A percentile compares a stretch with the other conserved stretches of the same genome.
These are phyloP conservation scores for Mitragyna speciosa DNA, from an alignment of 257 asterid species.

Conservation along the genomic window DNA sequence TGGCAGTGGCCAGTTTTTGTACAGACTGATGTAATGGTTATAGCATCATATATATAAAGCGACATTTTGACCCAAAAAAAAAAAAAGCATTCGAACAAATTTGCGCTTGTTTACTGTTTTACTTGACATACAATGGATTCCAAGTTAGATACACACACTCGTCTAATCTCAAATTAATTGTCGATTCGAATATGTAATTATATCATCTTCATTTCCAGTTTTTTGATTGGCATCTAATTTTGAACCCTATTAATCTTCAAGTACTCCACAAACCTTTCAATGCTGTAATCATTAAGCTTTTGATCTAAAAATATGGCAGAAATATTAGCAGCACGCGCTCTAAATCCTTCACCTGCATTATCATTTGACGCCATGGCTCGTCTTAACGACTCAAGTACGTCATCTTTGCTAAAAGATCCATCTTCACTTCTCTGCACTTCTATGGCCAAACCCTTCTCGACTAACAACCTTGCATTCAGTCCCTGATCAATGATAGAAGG, in stretches of 20 bases:
- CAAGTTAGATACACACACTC: too few relatives aligned
- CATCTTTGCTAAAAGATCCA: constrained; percentile 33
- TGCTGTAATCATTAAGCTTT: constrained; percentile 14
- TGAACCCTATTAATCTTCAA: constrained; percentile 12
- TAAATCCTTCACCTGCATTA: constrained; percentile 24
- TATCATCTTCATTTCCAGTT: too few relatives aligned
- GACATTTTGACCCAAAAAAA: too few relatives aligned
- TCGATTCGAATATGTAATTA: too few relatives aligned
- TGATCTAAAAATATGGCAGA: constrained; percentile 25
- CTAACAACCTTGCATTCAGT: constrained; percentile 37
- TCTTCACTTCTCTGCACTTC: constrained; percentile 40
- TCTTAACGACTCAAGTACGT: constrained; percentile 27
- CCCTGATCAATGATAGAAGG: constrained; percentile 40
- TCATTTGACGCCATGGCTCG: constrained; percentile 27
- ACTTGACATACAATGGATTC: too few relatives aligned
- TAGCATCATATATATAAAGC: too few relatives aligned
- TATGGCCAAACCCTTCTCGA: constrained; percentile 37
- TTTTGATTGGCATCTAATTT: not conserved
- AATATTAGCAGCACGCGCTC: constrained; percentile 24
- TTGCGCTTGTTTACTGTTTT: too few relatives aligned
- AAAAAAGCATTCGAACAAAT: too few relatives aligned
- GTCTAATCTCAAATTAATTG: too few relatives aligned
- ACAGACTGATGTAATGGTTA: too few relatives aligned
- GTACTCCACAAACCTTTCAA: constrained; percentile 28
- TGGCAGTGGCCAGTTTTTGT: too few relatives aligned